A percentile compares a stretch with the other conserved stretches of the same genome.
Evolutionary conservation across 1,284 basidiomycete genomes (phyloP).

Genomic region (Lentinus polychrous): DNA sequence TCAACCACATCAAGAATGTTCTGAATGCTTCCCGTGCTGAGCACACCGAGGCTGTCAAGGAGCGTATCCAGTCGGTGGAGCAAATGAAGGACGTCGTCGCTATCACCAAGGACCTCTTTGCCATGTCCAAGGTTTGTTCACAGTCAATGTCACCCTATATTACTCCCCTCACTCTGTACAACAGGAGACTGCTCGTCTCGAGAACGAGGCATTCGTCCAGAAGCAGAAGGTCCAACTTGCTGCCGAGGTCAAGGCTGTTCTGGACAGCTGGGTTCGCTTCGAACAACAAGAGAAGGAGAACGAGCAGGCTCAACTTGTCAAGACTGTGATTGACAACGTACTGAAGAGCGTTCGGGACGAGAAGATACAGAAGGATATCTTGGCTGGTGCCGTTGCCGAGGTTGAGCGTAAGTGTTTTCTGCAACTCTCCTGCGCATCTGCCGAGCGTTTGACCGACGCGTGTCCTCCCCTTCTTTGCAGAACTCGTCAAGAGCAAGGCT

Average conservation of each 20-base stretch:
- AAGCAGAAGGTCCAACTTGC: slow-evolving; percentile 86
- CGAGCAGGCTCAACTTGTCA: slow-evolving; percentile 89
- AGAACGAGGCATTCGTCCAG: slow-evolving; percentile 87
- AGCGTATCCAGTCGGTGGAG: slow-evolving; percentile 86
- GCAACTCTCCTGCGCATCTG: background rate
- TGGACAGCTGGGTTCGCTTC: slow-evolving; percentile 97
- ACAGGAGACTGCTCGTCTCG: slow-evolving; percentile 88
- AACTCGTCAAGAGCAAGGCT: slow-evolving; percentile 64
- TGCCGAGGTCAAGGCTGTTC: slow-evolving; percentile 87
- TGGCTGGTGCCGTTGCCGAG: slow-evolving; percentile 80
- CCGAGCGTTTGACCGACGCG: slow-evolving; percentile 14
- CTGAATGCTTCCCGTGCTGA: slow-evolving; percentile 81
- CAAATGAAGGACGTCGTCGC: slow-evolving; percentile 93
- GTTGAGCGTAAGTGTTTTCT: slow-evolving; percentile 76
- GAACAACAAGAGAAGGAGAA: slow-evolving; percentile 96
- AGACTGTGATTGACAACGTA: slow-evolving; percentile 84
- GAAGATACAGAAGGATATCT: slow-evolving; percentile 90
- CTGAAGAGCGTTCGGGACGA: slow-evolving; percentile 80
- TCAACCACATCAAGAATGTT: slow-evolving; percentile 77
- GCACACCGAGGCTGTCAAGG: slow-evolving; percentile 92
- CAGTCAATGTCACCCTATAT: background rate
- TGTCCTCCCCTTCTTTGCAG: slow-evolving; percentile 27
- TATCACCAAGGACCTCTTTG: slow-evolving; percentile 87
- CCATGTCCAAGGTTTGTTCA: slow-evolving; percentile 75
- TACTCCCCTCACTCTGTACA: background rate